Evolutionary conservation across 805 yeast species (phyloP), one percentile per base, ranked within the genome.

Genomic region (Hyphopichia homilentoma): DNA sequence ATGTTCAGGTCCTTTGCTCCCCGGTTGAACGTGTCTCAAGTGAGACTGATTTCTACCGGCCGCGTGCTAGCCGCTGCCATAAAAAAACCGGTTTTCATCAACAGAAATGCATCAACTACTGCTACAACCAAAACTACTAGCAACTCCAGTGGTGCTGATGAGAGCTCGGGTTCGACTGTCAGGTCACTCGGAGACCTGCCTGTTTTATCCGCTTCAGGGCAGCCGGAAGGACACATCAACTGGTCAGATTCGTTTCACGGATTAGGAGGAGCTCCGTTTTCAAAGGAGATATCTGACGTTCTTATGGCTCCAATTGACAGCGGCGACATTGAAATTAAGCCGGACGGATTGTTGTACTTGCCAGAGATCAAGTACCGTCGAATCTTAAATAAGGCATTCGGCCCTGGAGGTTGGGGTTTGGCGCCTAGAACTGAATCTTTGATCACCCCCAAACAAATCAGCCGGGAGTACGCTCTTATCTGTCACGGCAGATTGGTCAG

Each of bases 391-490:
- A 70, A 71, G 23, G 94, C 97, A 0, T 90, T 93, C 66, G 98
- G 98, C 3, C 96, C 98, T 5, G 98, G 98, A 17, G 97, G 95
- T 2, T 93, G 98, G 98, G 97, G 97, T 1, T 66, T 93, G 35
- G 96, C 94, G 1, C 97, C 98, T 7, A 68, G 98, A 35, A 79
- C 95, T 0, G 90, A 84, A 43, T 83, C 95, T 1, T 65, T 77
- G 33, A 77, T 93, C 20, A 82, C 95, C 2, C 73, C 79, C 19
- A 78, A 74, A 40, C 70, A 79, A 30, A 79, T 93, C 20, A 86
- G 96, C 7, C 72, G 97, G 43, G 98, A 93, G 54, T 93, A 87
- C 52, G 97, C 86, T 0, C 65, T 93, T 32, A 70, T 93, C 3
- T 83, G 95, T 45, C 78, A 82, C 37, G 97, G 97, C 1, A 73